phyloP scores from a whole-genome alignment of 2,329 filamentous ascomycete genomes.

The Paraphoma sp. region DNA sequence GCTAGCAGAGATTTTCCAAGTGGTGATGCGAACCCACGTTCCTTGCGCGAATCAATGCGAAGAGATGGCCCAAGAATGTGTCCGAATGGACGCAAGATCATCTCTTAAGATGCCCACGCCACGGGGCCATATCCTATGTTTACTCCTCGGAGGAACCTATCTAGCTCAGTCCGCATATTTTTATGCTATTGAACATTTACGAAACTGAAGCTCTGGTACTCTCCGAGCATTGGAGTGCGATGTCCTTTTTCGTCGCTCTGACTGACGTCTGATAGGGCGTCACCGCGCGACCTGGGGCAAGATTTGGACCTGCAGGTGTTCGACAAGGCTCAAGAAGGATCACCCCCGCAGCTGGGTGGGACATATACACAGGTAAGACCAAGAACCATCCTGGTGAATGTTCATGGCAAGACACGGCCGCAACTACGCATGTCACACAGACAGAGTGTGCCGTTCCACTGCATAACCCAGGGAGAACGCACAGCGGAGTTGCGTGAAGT shows the following conservation, averaged over 20 bases:
- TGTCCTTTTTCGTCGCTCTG: not conserved
- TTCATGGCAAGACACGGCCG: not conserved
- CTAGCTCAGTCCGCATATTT: too few relatives aligned
- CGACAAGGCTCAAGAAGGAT: constrained; percentile 59
- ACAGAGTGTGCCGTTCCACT: not conserved
- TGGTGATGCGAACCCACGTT: too few relatives aligned
- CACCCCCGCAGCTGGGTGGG: constrained; percentile 49
- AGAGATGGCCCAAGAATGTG: too few relatives aligned
- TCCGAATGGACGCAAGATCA: too few relatives aligned
- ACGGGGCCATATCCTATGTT: too few relatives aligned
- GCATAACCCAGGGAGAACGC: not conserved
- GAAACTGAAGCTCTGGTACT: not conserved
- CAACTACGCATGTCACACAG: not conserved
- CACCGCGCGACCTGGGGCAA: constrained; percentile 59
- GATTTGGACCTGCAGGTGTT: constrained; percentile 61
- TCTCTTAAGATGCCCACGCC: too few relatives aligned
- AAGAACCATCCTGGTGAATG: not conserved
- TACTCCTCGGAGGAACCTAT: too few relatives aligned
- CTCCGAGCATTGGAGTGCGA: not conserved
- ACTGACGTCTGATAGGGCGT: constrained; percentile 47
- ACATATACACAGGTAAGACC: constrained; percentile 56
- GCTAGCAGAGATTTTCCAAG: too few relatives aligned
- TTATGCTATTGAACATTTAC: too few relatives aligned
- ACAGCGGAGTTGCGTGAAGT: too few relatives aligned
- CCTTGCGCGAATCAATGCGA: too few relatives aligned